Evolutionary conservation across 2,329 filamentous ascomycete species (phyloP).

Genomic region (Sclerotinia glacialis): DNA sequence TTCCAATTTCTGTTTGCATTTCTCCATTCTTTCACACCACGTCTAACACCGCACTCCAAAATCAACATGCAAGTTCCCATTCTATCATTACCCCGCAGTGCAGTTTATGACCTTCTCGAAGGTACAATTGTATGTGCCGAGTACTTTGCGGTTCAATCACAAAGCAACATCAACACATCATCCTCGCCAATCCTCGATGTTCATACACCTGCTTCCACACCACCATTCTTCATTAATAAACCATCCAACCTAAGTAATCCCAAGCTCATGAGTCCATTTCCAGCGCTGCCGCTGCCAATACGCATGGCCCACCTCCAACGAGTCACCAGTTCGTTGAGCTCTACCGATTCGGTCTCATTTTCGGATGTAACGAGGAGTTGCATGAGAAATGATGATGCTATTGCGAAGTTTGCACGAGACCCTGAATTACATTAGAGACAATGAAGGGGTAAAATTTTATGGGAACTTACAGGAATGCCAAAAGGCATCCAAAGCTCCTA

Average conservation of each 20-base stretch:
- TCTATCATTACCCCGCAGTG: not conserved
- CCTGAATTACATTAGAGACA: conserved; percentile 26
- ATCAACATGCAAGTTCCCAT: not conserved
- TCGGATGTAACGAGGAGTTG: conserved; percentile 37
- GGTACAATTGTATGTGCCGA: not conserved
- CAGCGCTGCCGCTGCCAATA: conserved; percentile 33
- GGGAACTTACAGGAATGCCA: conserved; percentile 37
- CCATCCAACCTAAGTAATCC: conserved; percentile 37
- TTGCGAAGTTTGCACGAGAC: conserved; percentile 40
- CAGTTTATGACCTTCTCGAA: not conserved
- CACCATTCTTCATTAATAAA: conserved; percentile 32
- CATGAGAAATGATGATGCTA: conserved; percentile 39
- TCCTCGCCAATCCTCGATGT: not conserved
- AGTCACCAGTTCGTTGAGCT: conserved; percentile 35
- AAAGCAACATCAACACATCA: not conserved
- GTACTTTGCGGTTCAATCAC: not conserved
- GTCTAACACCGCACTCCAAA: not conserved
- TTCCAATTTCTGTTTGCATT: not conserved
- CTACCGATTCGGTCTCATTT: conserved; percentile 32
- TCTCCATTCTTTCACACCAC: not conserved
- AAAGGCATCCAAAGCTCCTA: conserved; percentile 36
- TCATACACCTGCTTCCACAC: not conserved
- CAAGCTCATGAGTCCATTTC: conserved; percentile 34
- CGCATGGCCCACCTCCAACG: conserved; percentile 39
- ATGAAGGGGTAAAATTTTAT: not conserved